phyloP scores from a whole-genome alignment of 2,329 filamentous ascomycete genomes.

The Fusarium sp. region DNA sequence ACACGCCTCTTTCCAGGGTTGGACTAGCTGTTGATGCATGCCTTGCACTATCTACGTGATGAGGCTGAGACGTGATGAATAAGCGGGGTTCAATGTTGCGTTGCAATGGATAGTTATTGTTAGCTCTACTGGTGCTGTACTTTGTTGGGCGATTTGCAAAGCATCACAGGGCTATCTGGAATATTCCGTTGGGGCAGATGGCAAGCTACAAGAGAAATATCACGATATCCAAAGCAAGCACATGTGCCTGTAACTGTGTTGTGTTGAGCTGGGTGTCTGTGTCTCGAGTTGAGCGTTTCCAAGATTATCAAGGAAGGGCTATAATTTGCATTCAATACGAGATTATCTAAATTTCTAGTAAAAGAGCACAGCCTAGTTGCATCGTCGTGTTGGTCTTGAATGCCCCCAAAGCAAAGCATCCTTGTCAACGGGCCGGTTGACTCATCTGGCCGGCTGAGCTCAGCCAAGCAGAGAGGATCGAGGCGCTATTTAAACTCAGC shows the following conservation, averaged over 20 bases:
- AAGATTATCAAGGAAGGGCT: neutral
- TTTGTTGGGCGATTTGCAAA: neutral
- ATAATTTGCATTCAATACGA: neutral
- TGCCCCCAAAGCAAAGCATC: neutral
- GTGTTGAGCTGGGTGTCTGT: neutral
- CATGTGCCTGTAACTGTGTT: neutral
- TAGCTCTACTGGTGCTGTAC: neutral
- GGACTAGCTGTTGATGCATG: conserved; percentile 89
- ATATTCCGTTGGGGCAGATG: neutral
- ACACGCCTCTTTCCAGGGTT: conserved; percentile 65
- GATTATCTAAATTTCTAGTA: neutral
- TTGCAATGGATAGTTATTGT: neutral
- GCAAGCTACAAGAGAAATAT: conserved; percentile 34
- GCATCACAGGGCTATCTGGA: conserved; percentile 4
- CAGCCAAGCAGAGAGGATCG: neutral
- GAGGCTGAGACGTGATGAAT: conserved; percentile 15
- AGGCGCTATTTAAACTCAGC: neutral
- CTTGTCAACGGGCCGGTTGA: conserved; percentile 6
- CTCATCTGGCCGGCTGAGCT: conserved; percentile 19
- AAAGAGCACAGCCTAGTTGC: neutral
- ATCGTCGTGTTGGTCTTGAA: neutral
- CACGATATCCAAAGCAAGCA: conserved; percentile 11
- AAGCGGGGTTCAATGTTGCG: neutral
- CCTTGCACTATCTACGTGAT: conserved; percentile 72
- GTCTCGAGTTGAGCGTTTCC: neutral